phyloP scores from a whole-genome alignment of 2,329 filamentous ascomycete genomes.

The Davidsoniella eucalypti region DNA sequence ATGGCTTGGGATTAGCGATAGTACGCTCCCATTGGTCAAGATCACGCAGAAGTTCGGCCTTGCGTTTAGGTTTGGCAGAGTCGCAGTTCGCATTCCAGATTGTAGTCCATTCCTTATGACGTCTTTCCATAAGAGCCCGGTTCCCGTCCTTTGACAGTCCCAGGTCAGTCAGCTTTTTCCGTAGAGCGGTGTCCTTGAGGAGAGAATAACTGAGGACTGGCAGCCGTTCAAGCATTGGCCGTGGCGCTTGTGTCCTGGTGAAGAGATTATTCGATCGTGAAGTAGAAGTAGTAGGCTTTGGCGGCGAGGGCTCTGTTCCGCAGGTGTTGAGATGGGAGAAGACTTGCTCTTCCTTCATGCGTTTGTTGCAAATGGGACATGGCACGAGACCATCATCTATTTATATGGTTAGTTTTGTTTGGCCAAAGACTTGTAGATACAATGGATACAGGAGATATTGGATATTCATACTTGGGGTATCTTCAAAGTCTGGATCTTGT shows the following conservation, averaged over 20 bases:
- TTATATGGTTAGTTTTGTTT: slow-evolving; percentile 13
- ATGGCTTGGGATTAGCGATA: slow-evolving; percentile 25
- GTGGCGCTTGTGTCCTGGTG: slow-evolving; percentile 16
- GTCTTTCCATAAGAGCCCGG: slow-evolving; percentile 52
- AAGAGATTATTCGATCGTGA: slow-evolving; percentile 5
- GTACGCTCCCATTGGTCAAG: slow-evolving; percentile 77
- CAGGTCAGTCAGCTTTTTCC: slow-evolving; percentile 66
- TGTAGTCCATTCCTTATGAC: slow-evolving; percentile 88
- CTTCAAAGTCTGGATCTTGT: slow-evolving; percentile 19
- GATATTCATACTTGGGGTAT: slow-evolving; percentile 17
- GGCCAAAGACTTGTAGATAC: not conserved
- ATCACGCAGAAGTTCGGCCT: slow-evolving; percentile 57
- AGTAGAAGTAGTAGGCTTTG: slow-evolving; percentile 1
- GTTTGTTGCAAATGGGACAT: slow-evolving; percentile 65
- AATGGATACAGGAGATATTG: not conserved
- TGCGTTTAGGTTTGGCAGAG: slow-evolving; percentile 53
- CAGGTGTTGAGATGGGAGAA: slow-evolving; percentile 66
- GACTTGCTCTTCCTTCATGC: slow-evolving; percentile 67
- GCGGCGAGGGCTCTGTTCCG: slow-evolving; percentile 21
- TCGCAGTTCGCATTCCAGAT: slow-evolving; percentile 97
- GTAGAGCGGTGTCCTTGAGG: slow-evolving; percentile 60
- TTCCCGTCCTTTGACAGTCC: slow-evolving; percentile 58
- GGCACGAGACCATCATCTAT: slow-evolving; percentile 58
- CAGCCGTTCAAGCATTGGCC: slow-evolving; percentile 38
- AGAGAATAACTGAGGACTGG: slow-evolving; percentile 75